Conservation (phyloP, 176 grass and related monocot genomes). For the Microstegium vimineum region DNA sequence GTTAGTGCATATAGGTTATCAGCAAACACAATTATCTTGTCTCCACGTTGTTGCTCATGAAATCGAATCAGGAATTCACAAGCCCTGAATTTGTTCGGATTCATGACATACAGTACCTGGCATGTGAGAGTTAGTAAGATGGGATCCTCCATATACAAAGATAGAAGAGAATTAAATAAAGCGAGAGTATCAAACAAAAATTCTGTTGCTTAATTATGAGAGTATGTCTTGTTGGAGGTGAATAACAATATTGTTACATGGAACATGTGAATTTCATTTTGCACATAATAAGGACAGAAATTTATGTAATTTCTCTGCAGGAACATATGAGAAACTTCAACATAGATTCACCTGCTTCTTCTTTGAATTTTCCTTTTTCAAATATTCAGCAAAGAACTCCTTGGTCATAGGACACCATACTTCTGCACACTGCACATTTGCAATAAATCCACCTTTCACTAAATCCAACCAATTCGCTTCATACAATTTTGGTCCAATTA, state of each 20-base stretch:
- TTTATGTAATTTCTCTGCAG: not conserved
- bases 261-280: not conserved
- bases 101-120: slow-evolving; percentile 95
- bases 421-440: slow-evolving; percentile 99
- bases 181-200: not conserved
- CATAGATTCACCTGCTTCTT: slow-evolving; percentile 80
- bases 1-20: slow-evolving; percentile 98
- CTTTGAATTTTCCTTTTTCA: slow-evolving; percentile 99
- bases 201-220: not conserved
- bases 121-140: slow-evolving; percentile 1
- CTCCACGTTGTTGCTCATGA: slow-evolving; percentile 81
- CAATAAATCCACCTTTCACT: slow-evolving; percentile 96
- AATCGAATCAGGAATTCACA: slow-evolving; percentile 94
- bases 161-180: not conserved
- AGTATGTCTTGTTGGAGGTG: not conserved
- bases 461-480: slow-evolving; percentile 99
- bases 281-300: no score
- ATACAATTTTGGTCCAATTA: slow-evolving; percentile 96
- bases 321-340: slow-evolving; percentile 19
- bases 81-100: slow-evolving; percentile 96
- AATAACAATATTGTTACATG: not conserved
- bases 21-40: slow-evolving; percentile 96
- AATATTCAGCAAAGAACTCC: slow-evolving; percentile 96
- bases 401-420: slow-evolving; percentile 99
- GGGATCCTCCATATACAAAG: not conserved